Base-by-base conservation (phyloP, 176 grass and related monocot genomes). In the Bolboschoenus planiculmis region DNA sequence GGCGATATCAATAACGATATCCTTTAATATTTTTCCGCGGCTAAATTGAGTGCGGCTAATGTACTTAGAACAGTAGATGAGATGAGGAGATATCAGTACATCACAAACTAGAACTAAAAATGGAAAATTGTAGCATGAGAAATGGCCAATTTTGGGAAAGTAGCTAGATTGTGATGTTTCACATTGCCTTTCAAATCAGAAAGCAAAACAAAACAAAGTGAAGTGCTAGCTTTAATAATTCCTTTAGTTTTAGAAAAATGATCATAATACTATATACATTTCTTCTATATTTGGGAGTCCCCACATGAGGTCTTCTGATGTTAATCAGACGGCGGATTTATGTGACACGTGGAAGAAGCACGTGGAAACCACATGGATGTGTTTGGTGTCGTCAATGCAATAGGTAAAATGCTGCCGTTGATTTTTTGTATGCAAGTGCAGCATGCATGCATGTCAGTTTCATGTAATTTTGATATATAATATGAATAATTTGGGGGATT, bases 161-260 rank as follows among this genome's bases (percentile, higher is more conserved):
- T n/a, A n/a, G n/a, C n/a, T 80, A 21, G 77, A 82, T 64, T 50
- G 56, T 65, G 56, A 82, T 60, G 37, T 46, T 48, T 65, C 42
- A 63, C 61, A 42, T 61, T n/a, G 35, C 37, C 39, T 66, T 66
- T 65, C 37, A 62, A 64, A 81, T 81, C 58, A 82, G 15, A 65
- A 82, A 44, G 37, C 20, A 58, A 37, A 23, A 65, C 59, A 64
- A 50, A 46, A n/a, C n/a, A n/a, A n/a, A n/a, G n/a, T 58, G 65
- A 42, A 70, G 15, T 70, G 35, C 0, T 70, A n/a, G n/a, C n/a
- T n/a, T n/a, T n/a, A n/a, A n/a, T n/a, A n/a, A n/a, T 68, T 39
- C 18, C 36, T 75, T 50, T 50, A 14, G 23, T 50, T 14, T 15
- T 63, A 0, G n/a, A 15, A 46, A 5, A 31, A 29, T 18, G 5